Percentiles rank a stretch among this genome's conserved stretches.
Conservation (phyloP, 441 rosid genomes). For the Euphorbia schlechtendalii region DNA sequence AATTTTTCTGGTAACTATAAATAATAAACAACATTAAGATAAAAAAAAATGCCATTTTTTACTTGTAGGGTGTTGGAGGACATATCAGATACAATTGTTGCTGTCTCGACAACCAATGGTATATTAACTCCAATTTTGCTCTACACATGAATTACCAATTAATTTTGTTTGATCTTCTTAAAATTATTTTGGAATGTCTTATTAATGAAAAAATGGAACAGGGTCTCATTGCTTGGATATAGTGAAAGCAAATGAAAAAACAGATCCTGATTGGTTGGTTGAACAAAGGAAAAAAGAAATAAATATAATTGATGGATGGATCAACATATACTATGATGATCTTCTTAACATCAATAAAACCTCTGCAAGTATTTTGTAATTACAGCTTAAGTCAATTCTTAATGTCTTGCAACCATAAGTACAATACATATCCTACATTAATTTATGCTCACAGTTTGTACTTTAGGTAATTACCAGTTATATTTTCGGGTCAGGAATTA, state of each 20-base stretch:
- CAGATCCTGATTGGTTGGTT: slow-evolving; percentile 60
- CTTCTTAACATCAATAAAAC: slow-evolving; percentile 1
- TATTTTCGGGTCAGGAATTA: no score
- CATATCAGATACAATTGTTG: slow-evolving; percentile 48
- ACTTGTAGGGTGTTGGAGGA: slow-evolving; percentile 46
- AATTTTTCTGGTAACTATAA: not conserved
- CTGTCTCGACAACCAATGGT: slow-evolving; percentile 46
- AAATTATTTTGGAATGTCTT: not conserved
- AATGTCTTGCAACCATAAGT: no score
- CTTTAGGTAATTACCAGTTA: no score
- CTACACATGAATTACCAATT: not conserved
- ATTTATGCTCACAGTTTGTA: no score
- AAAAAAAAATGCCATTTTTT: not conserved
- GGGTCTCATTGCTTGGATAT: slow-evolving; percentile 73
- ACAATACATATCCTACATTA: no score
- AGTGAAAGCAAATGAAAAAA: slow-evolving; percentile 13
- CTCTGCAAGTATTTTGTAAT: not conserved
- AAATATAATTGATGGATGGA: slow-evolving; percentile 44
- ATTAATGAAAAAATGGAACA: not conserved
- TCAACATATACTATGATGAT: slow-evolving; percentile 40
- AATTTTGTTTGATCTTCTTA: not conserved
- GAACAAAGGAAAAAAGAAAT: slow-evolving; percentile 43
- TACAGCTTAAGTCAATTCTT: no score
- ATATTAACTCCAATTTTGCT: not conserved
- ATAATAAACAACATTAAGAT: not conserved